Evolutionary conservation across 495 filamentous ascomycete species (phyloP).

Genomic region (Thermothielavioides terrestris): DNA sequence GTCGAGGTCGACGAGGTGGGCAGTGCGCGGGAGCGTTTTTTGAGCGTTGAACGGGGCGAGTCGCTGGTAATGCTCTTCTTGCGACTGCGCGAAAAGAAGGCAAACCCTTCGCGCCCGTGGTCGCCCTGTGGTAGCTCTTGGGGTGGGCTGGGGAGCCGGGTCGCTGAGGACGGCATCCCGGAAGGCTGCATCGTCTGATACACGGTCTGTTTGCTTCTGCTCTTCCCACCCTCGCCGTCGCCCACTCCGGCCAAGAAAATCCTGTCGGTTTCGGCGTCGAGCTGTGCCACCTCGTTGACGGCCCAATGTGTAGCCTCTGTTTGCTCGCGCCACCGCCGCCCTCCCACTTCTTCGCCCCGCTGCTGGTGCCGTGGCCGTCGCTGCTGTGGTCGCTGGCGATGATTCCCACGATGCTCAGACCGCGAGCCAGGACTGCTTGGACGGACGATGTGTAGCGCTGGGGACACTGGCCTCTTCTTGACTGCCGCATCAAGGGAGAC

Average conservation of each 20-base stretch:
- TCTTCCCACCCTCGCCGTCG: slow-evolving; percentile 30
- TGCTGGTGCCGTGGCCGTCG: background rate
- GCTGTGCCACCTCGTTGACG: slow-evolving; percentile 27
- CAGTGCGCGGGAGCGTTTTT: slow-evolving; percentile 9
- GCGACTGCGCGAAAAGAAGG: slow-evolving; percentile 27
- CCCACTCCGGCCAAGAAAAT: slow-evolving; percentile 36
- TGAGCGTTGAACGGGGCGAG: slow-evolving; percentile 8
- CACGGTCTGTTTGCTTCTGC: slow-evolving; percentile 31
- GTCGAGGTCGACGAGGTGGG: slow-evolving; percentile 15
- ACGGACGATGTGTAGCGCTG: background rate
- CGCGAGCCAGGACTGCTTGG: background rate
- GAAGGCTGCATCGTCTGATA: slow-evolving; percentile 22
- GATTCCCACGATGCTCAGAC: background rate
- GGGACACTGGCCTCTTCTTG: no score
- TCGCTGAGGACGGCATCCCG: slow-evolving; percentile 16
- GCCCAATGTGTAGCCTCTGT: slow-evolving; percentile 17
- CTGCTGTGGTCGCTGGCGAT: background rate
- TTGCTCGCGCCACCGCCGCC: slow-evolving; percentile 4
- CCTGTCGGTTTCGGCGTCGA: slow-evolving; percentile 34
- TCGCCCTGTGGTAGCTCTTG: slow-evolving; percentile 27
- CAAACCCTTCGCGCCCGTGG: slow-evolving; percentile 33
- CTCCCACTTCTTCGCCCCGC: background rate
- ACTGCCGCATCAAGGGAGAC: background rate
- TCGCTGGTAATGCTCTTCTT: slow-evolving; percentile 15
- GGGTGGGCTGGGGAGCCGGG: slow-evolving; percentile 11